phyloP scores from a whole-genome alignment of 2,329 filamentous ascomycete species.

The Aspergillus fumigatiaffinis region DNA sequence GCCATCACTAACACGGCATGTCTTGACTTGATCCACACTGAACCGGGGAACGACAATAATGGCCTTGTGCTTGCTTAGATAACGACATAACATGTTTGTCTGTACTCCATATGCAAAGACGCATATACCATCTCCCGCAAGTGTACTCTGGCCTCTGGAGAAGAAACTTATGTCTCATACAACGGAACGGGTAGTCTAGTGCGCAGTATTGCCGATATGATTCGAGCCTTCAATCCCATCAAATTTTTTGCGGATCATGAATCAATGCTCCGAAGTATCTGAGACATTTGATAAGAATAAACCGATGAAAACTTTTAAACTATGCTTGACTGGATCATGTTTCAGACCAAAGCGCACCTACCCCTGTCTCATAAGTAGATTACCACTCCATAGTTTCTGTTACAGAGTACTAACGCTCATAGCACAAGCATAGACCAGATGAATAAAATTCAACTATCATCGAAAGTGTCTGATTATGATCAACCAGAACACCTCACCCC shows the following conservation, averaged over 20 bases:
- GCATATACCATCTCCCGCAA: too few relatives aligned
- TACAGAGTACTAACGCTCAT: not conserved
- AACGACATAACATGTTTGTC: not conserved
- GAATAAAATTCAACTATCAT: not conserved
- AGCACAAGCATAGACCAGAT: not conserved
- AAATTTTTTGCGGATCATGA: not conserved
- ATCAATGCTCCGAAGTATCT: too few relatives aligned
- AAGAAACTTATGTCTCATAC: not conserved
- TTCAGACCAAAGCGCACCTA: not conserved
- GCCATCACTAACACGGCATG: not conserved
- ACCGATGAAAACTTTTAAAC: not conserved
- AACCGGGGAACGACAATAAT: not conserved
- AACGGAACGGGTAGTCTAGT: not conserved
- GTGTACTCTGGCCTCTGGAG: not conserved
- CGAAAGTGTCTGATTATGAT: not conserved
- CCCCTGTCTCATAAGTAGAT: not conserved
- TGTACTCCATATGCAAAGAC: not conserved
- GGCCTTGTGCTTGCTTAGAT: not conserved
- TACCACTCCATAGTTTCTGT: not conserved
- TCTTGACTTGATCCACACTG: not conserved
- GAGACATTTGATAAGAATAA: not conserved
- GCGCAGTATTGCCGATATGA: not conserved
- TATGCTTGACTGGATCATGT: not conserved
- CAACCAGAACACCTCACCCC: not conserved
- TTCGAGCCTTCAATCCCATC: not conserved